Evolutionary conservation across 805 yeast species (phyloP), one percentile per base, ranked within the genome.

Genomic region (Sugiyamaella boreocaroliniensis): DNA sequence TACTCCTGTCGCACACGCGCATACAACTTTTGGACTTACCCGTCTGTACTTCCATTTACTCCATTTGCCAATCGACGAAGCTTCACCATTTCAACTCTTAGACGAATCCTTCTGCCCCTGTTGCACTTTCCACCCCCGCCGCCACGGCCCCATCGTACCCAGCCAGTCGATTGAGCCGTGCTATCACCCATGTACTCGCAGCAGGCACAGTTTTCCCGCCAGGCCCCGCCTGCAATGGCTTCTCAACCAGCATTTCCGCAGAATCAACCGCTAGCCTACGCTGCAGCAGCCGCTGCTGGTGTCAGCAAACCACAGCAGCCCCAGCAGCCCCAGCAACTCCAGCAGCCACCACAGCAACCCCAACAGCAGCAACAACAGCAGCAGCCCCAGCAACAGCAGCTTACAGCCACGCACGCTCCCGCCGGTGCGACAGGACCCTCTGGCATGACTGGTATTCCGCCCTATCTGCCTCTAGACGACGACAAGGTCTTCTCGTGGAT

Each of bases 401-500:
- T 40, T 19, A 37, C 51, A 29, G 16, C 43, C 14, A 19, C 29
- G 8, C 32, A 29, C 20, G 43, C 29, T 37, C 26, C 29, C 22
- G 32, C 43, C 14, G 16, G 16, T 12, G n/a, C 40, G 11, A 12
- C 55, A 49, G 54, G 40, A 46, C 46, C 29, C 26, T 11, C 50
- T 45, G 47, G 49, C 45, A 18, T 26, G 34, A 4, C 45, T 15
- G 32, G 43, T 16, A 12, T 48, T 19, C 18, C 15, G 55, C 19
- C 57, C 51, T 19, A 61, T 60, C n/a, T 57, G 62, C 37, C 37
- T 11, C 37, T 32, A 9, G 85, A 81, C 49, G 95, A 89, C 65
- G 87, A 86, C 51, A 86, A 87, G 62, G 92, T 92, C 6, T 88
- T 83, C 67, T 83, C 83, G 55, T 89, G 97, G 96, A 86, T 93